Percentiles rank a stretch among this genome's conserved stretches.
phyloP scores from a whole-genome alignment of 2,329 filamentous ascomycete species.

The Alternaria consortialis region DNA sequence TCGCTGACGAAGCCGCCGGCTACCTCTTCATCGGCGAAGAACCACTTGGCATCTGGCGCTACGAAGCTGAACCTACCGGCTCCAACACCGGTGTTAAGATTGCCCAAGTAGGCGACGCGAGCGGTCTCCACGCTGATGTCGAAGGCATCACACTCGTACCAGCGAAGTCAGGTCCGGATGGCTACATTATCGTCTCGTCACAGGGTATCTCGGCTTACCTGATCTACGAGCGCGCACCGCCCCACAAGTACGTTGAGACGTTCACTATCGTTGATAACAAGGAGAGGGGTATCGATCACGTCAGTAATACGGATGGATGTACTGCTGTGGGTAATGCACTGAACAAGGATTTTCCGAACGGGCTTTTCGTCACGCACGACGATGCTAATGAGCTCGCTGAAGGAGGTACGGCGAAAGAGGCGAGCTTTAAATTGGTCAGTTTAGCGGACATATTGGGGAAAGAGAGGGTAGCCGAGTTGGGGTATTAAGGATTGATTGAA shows the following conservation, averaged over 20 bases:
- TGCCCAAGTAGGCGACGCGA: constrained; percentile 58
- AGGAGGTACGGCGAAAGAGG: constrained; percentile 57
- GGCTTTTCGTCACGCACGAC: constrained; percentile 63
- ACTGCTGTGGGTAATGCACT: constrained; percentile 57
- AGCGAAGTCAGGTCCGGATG: constrained; percentile 55
- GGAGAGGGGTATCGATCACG: constrained; percentile 57
- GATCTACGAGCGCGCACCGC: constrained; percentile 59
- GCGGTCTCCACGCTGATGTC: constrained; percentile 60
- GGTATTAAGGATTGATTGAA: constrained; percentile 21
- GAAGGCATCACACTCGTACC: constrained; percentile 63
- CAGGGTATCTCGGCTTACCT: constrained; percentile 64
- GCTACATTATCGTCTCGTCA: constrained; percentile 63
- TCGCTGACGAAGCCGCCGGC: constrained; percentile 61
- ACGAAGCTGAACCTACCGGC: constrained; percentile 60
- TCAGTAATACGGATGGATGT: constrained; percentile 64
- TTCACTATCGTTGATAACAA: constrained; percentile 59
- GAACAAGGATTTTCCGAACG: constrained; percentile 49
- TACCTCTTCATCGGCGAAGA: constrained; percentile 64
- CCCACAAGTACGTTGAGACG: constrained; percentile 60
- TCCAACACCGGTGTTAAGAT: constrained; percentile 45
- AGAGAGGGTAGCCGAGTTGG: constrained; percentile 29
- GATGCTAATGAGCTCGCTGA: constrained; percentile 62
- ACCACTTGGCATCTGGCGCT: constrained; percentile 62
- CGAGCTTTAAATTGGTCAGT: constrained; percentile 61
- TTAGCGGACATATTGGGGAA: constrained; percentile 39